Conservation (phyloP, 176 grass and related monocot genomes). For the Oryza glaberrima region DNA sequence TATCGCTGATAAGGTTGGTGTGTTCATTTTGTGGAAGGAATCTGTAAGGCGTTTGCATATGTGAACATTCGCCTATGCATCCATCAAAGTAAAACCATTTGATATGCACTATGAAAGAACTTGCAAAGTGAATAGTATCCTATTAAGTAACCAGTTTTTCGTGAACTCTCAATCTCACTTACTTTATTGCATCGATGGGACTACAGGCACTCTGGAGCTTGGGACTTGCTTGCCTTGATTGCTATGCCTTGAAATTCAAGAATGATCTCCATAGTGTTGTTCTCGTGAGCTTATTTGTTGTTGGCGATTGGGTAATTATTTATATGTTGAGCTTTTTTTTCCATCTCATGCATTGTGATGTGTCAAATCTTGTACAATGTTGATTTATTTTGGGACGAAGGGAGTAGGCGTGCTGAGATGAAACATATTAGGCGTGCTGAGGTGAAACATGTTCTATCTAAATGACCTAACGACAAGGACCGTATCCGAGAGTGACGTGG, state of each 20-base stretch:
- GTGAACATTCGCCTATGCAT: not conserved
- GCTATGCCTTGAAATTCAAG: constrained; percentile 62
- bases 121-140: not conserved
- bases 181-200: constrained; percentile 90
- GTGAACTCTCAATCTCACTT: constrained; percentile 54
- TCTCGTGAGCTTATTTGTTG: constrained; percentile 88
- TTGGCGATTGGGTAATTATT: constrained; percentile 81
- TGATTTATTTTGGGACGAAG: too few species aligned
- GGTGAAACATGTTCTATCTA: not conserved
- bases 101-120: not conserved
- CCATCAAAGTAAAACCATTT: not conserved
- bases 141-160: constrained; percentile 16
- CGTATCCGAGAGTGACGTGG: not conserved
- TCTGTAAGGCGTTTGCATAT: not conserved
- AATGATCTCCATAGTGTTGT: constrained; percentile 73
- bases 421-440: not conserved
- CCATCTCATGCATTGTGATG: not conserved
- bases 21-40: not conserved
- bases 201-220: constrained; percentile 92
- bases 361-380: too few species aligned
- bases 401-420: too few species aligned
- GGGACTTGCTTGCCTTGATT: constrained; percentile 81
- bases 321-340: not conserved
- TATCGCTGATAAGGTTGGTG: not conserved
- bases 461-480: constrained; percentile 6